Evolutionary conservation across 2,329 filamentous ascomycete genomes (phyloP), one percentile per base, ranked within the genome.

Genomic region (Exophiala aquamarina): DNA sequence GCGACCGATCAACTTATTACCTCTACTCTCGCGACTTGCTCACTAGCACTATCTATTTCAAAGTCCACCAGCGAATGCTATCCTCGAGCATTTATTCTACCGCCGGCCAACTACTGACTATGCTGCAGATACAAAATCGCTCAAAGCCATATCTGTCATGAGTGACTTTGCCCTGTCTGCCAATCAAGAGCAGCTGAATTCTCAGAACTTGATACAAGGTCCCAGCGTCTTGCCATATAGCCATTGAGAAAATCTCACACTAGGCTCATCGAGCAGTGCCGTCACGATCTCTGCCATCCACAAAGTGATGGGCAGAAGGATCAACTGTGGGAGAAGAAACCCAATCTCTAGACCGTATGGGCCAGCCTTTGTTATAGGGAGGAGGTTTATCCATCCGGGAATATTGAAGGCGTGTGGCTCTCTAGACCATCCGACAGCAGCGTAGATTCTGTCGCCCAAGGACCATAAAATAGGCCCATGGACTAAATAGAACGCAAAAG

Each of bases 391-490:
- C 81, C 83, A 86, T 3, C 70, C 63, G 0, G 76, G 72, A 21
- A 84, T 73, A 28, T 73, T 66, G n/a, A 73, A 60, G 20, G 70
- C 60, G 52, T 83, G 74, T 11, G 69, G 65, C 1, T 72, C 66
- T 36, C 74, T 73, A 3, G 66, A 59, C 69, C 77, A 83, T 8
- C 84, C 84, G 0, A 74, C 72, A 6, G 79, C 79, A 4, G 77
- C 72, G 63, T 87, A 87, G 1, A 88, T 18, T 31, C 83, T 70
- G 60, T 87, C 81, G 3, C 81, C 83, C 1, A 85, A 42, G 0
- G 71, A 72, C 70, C 72, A 77, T 4, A 72, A 61, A 19, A 70
- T 65, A 2, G 70, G 70, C 1, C 70, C 70, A 42, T 75, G 72
- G 17, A 74, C 69, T 31, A 74, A 68, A 41, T 75, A 75, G 41